Evolutionary conservation across 2,329 filamentous ascomycete genomes (phyloP), one percentile per base, ranked within the genome.

Genomic region (Penicillium brevicompactum): DNA sequence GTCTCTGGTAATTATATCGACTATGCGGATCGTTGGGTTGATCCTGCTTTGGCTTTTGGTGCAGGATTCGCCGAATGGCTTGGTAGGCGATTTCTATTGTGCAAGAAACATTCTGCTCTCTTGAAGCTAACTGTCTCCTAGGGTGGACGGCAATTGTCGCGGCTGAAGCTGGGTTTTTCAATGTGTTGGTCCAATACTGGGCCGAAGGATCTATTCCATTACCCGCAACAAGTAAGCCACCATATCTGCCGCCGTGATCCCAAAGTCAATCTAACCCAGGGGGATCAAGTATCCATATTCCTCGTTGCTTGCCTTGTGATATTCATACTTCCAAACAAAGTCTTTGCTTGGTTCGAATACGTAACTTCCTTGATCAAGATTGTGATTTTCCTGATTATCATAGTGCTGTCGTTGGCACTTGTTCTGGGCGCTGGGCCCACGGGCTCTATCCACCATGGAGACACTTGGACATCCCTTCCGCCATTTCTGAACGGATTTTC

Each of bases 341-440:
- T 59, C 11, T 76, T 75, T 49, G 74, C 68, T 4, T 74, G 71
- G 68, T 73, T 74, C 30, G 70, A 75, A 57, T 74, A 72, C 42
- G 32, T 66, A 18, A 68, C 68, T 0, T 72, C 71, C 0, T 48
- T 74, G 11, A 61, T 76, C 51, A 77, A 77, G 52, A 71, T 77
- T 18, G 41, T 74, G 6, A 56, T 69, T 10, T 69, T 77, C 49
- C 47, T 78, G 13, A 64, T 76, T 16, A 63, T 76, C 49, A 69
- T 75, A 37, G 56, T 75, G 18, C 51, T 70, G n/a, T 67, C 65
- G 0, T 59, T 77, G 14, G 72, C 76, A 16, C 66, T 78, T 43
- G 69, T 76, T 30, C 55, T 65, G 9, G 76, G 76, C 9, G 76
- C 76, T 34, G 76, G 74, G 1, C 71, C 75, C 1, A 62, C 67